phyloP scores from a whole-genome alignment of 2,329 filamentous ascomycete genomes.

The Talaromyces funiculosus region DNA sequence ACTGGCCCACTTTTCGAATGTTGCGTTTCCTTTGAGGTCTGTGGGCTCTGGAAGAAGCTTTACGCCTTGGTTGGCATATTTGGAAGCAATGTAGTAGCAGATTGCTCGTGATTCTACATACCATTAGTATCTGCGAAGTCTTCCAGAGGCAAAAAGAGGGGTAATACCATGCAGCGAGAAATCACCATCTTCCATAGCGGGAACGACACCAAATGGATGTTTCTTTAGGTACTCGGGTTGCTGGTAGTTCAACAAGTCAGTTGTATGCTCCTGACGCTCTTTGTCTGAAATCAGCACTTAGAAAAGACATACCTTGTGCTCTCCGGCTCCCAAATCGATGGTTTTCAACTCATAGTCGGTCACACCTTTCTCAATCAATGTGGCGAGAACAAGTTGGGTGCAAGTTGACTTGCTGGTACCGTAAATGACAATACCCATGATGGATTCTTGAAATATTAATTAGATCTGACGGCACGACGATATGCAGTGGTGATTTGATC shows the following conservation, averaged over 20 bases:
- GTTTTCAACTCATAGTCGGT: conserved; percentile 22
- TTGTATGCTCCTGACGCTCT: not conserved
- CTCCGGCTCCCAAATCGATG: conserved; percentile 22
- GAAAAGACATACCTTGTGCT: conserved; percentile 22
- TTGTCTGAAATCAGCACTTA: not conserved
- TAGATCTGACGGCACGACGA: not conserved
- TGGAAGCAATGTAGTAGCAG: conserved; percentile 25
- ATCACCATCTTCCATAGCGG: conserved; percentile 31
- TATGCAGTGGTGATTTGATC: not conserved
- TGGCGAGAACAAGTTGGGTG: conserved; percentile 22
- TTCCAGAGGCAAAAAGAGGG: no score
- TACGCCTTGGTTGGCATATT: conserved; percentile 17
- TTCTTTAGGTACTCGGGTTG: conserved; percentile 19
- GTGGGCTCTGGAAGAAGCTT: conserved; percentile 13
- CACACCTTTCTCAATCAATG: conserved; percentile 27
- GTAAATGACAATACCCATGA: conserved; percentile 30
- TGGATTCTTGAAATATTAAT: not conserved
- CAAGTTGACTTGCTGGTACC: conserved; percentile 22
- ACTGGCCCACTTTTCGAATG: not conserved
- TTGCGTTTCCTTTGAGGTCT: conserved; percentile 18
- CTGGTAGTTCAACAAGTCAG: not conserved
- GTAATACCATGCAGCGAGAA: not conserved
- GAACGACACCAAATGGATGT: conserved; percentile 34
- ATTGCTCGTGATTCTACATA: conserved; percentile 23
- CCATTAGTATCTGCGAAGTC: not conserved